These are phyloP conservation scores for Tetrahymena elliotti DNA, from an alignment of 73 alveolate genomes.

Conservation along the genomic window DNA sequence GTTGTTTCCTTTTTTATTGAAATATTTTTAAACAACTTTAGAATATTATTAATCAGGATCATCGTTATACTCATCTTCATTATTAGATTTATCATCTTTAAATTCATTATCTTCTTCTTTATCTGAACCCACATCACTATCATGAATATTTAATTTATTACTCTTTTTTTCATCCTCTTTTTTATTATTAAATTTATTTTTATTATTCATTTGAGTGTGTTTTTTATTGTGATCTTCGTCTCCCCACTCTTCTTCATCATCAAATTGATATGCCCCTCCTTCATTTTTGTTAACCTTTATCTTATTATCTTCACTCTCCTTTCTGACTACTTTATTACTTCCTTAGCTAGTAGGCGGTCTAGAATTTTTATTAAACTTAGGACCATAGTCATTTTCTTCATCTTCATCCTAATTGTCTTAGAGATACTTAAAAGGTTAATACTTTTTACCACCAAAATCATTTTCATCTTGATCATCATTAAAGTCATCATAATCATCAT, in stretches of 20 bases:
- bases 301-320: neutral
- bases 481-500: neutral
- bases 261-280: slow-evolving; percentile 22
- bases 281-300: neutral
- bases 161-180: neutral
- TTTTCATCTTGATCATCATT: neutral
- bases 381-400: neutral
- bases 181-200: neutral
- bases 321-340: neutral
- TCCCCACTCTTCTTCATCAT: slow-evolving; percentile 42
- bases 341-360: neutral
- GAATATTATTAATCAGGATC: neutral
- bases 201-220: neutral
- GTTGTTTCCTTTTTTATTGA: slow-evolving; percentile 1
- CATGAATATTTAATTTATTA: neutral
- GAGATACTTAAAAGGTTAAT: neutral
- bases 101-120: neutral
- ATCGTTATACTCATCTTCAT: neutral
- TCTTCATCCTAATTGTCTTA: neutral
- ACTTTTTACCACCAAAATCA: neutral
- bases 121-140: neutral
- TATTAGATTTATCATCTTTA: neutral
- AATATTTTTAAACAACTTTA: neutral
- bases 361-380: neutral
- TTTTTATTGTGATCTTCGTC: neutral